Evolutionary conservation across 2,329 filamentous ascomycete species (phyloP).

Genomic region (Calonectria honghensis): DNA sequence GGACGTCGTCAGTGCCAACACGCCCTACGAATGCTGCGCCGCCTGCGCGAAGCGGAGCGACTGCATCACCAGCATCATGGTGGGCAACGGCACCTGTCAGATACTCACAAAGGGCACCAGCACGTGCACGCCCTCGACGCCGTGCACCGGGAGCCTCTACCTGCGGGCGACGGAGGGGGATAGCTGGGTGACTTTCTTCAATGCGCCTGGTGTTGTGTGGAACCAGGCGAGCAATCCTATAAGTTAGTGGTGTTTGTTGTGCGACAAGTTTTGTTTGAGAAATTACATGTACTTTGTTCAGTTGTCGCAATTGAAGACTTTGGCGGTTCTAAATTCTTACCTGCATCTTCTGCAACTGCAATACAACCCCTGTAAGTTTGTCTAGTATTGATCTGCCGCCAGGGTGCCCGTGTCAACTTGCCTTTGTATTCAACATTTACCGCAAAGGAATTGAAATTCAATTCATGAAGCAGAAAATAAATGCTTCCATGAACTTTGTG

Average conservation of each 20-base stretch:
- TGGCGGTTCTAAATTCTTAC: too few species aligned
- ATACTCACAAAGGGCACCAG: background rate
- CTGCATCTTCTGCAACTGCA: too few species aligned
- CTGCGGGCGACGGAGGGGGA: background rate
- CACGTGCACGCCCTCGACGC: background rate
- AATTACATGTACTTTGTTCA: background rate
- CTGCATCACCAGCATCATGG: background rate
- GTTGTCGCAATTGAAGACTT: too few species aligned
- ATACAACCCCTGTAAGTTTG: too few species aligned
- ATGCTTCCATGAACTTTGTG: too few species aligned
- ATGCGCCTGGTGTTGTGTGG: background rate
- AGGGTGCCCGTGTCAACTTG: too few species aligned
- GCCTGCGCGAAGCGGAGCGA: background rate
- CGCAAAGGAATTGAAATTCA: too few species aligned
- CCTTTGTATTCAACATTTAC: too few species aligned
- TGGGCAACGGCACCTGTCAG: constrained; percentile 2
- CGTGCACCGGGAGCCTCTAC: background rate
- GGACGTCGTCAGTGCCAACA: background rate
- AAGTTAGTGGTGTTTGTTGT: background rate
- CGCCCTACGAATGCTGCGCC: constrained; percentile 5
- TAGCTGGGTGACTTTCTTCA: background rate
- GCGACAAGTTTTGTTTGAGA: too few species aligned
- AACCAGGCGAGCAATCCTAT: constrained; percentile 1
- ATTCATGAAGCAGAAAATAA: too few species aligned
- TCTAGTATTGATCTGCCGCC: too few species aligned